Evolutionary conservation across 176 grass and related monocot species (phyloP).

Genomic region (Saccharum officinarum): DNA sequence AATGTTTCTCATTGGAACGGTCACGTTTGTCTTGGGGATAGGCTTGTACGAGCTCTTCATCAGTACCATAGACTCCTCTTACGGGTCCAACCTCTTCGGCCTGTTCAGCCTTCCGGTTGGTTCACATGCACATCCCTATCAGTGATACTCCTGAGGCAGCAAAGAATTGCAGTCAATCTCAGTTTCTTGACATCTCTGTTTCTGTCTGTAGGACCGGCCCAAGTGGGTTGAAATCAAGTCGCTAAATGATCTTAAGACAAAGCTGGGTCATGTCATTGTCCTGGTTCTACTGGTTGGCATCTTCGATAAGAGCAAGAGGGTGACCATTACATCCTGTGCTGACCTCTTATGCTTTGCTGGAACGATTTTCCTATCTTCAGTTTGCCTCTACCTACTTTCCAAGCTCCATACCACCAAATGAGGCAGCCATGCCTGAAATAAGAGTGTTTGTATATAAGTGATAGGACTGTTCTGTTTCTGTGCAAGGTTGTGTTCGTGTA

Average conservation of each 20-base stretch:
- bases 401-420: conserved; percentile 56
- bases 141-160: background rate
- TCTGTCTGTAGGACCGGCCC: conserved; percentile 59
- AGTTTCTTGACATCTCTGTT: conserved; percentile 7
- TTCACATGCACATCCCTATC: conserved; percentile 1
- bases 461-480: conserved; percentile 25
- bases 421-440: conserved; percentile 46
- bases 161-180: background rate
- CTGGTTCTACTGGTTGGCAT: conserved; percentile 82
- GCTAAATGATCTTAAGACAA: conserved; percentile 86
- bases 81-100: conserved; percentile 79
- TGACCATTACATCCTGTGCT: conserved; percentile 52
- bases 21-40: conserved; percentile 91
- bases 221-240: conserved; percentile 83
- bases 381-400: conserved; percentile 85
- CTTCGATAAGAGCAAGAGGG: conserved; percentile 87
- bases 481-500: background rate
- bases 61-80: conserved; percentile 71
- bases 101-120: conserved; percentile 79
- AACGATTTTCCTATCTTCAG: conserved; percentile 79
- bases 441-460: conserved; percentile 18
- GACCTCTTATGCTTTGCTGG: conserved; percentile 78
- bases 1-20: conserved; percentile 81
- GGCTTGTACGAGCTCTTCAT: conserved; percentile 94
- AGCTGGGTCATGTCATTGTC: conserved; percentile 92